Conservation (phyloP, 495 filamentous ascomycete genomes). For the Trichoderma erinaceum region DNA sequence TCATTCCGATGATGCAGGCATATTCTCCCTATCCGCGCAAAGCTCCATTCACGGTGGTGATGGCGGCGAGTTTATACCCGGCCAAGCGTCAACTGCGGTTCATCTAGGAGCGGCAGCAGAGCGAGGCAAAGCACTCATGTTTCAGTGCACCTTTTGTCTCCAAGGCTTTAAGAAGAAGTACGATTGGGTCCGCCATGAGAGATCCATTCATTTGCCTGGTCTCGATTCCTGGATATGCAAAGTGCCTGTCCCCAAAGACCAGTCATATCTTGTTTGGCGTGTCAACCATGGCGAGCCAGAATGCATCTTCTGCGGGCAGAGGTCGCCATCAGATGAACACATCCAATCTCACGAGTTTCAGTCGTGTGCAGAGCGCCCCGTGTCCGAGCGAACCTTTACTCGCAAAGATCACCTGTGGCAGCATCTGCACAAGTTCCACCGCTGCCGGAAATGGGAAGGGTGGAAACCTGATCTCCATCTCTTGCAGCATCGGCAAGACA, state of each 20-base stretch:
- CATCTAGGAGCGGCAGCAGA: conserved; percentile 41
- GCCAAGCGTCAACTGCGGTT: conserved; percentile 61
- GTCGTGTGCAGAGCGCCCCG: conserved; percentile 46
- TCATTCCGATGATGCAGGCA: not conserved
- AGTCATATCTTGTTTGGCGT: conserved; percentile 20
- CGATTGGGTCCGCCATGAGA: conserved; percentile 81
- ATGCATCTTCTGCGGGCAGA: conserved; percentile 48
- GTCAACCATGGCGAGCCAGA: conserved; percentile 28
- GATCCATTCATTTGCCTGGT: conserved; percentile 61
- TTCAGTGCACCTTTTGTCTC: conserved; percentile 80
- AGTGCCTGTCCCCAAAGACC: conserved; percentile 15
- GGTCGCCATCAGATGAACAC: conserved; percentile 39
- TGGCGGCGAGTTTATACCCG: conserved; percentile 58
- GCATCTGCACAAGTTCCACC: conserved; percentile 56
- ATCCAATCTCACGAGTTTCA: conserved; percentile 51
- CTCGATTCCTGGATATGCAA: conserved; percentile 55
- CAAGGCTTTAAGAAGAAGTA: conserved; percentile 75
- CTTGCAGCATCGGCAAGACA: conserved; percentile 16
- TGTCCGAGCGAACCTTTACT: conserved; percentile 48
- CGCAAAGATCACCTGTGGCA: conserved; percentile 61
- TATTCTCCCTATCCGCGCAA: not conserved
- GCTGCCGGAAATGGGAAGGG: conserved; percentile 41
- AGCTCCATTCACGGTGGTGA: conserved; percentile 65
- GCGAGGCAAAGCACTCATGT: conserved; percentile 40
- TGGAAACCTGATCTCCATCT: conserved; percentile 34